A percentile compares a stretch with the other conserved stretches of the same genome.
Evolutionary conservation across 2,329 filamentous ascomycete species (phyloP).

Genomic region (Fulvia fulva): DNA sequence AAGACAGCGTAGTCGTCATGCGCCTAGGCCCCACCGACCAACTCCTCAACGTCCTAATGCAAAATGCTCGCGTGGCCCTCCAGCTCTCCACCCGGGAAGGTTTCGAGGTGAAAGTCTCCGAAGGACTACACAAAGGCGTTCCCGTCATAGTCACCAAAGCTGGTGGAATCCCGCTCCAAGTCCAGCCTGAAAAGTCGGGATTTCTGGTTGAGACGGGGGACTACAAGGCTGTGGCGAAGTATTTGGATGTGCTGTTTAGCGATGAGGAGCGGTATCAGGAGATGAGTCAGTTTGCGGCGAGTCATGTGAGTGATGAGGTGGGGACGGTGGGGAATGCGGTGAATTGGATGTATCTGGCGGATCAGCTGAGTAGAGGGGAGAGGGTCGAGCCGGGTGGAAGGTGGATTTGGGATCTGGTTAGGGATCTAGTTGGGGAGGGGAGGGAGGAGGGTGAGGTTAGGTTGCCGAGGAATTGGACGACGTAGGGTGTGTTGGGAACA

Average conservation of each 20-base stretch:
- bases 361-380: slow-evolving; percentile 58
- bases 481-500: too few species aligned
- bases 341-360: slow-evolving; percentile 72
- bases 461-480: slow-evolving; percentile 46
- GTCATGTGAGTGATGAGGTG: slow-evolving; percentile 74
- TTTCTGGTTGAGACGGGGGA: slow-evolving; percentile 71
- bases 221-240: slow-evolving; percentile 62
- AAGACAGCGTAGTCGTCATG: slow-evolving; percentile 66
- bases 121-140: slow-evolving; percentile 74
- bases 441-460: slow-evolving; percentile 59
- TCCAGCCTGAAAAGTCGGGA: slow-evolving; percentile 67
- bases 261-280: slow-evolving; percentile 58
- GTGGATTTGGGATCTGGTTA: slow-evolving; percentile 73
- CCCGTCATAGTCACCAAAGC: slow-evolving; percentile 71
- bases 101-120: slow-evolving; percentile 83
- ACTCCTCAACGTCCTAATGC: slow-evolving; percentile 70
- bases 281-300: slow-evolving; percentile 45
- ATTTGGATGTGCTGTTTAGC: slow-evolving; percentile 64
- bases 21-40: slow-evolving; percentile 75
- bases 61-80: slow-evolving; percentile 67
- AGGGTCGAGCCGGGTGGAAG: slow-evolving; percentile 55
- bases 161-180: slow-evolving; percentile 77
- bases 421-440: slow-evolving; percentile 58
- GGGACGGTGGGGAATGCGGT: slow-evolving; percentile 75
- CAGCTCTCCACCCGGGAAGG: slow-evolving; percentile 79